These are phyloP conservation scores for Strigomonas culicis DNA, from an alignment of 208 protist genomes.

Conservation along the genomic window DNA sequence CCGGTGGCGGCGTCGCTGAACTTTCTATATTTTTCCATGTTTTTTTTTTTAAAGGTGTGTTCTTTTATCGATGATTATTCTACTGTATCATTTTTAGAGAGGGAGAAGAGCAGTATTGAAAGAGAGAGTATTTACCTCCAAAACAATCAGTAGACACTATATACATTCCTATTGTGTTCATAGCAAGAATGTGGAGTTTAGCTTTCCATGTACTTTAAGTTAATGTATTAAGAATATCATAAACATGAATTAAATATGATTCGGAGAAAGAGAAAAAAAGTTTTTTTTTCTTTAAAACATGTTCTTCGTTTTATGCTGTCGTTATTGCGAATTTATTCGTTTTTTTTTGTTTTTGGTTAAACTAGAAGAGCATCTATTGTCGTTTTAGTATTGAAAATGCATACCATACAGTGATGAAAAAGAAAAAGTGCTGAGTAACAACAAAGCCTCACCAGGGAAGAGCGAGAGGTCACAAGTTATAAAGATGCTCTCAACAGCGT, in stretches of 20 bases:
- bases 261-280: no score
- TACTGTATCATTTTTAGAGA: no score
- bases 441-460: neutral
- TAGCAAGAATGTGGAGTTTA: no score
- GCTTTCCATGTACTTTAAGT: no score
- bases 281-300: neutral
- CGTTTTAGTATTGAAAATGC: neutral
- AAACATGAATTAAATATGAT: no score
- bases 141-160: neutral
- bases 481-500: conserved; percentile 8
- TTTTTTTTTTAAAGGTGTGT: neutral
- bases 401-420: conserved; percentile 1
- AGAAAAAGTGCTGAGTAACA: conserved; percentile 14
- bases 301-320: neutral
- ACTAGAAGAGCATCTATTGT: neutral
- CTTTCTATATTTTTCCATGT: conserved; percentile 81
- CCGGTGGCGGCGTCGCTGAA: conserved; percentile 75
- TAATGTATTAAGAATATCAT: no score
- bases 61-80: neutral
- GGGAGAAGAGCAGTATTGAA: neutral
- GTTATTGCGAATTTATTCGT: neutral
- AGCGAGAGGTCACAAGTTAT: conserved; percentile 6
- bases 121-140: neutral
- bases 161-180: no score
- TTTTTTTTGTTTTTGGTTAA: conserved; percentile 3